Conservation (phyloP, 139 green algal species). For the Cymbomonas tetramitiformis region DNA sequence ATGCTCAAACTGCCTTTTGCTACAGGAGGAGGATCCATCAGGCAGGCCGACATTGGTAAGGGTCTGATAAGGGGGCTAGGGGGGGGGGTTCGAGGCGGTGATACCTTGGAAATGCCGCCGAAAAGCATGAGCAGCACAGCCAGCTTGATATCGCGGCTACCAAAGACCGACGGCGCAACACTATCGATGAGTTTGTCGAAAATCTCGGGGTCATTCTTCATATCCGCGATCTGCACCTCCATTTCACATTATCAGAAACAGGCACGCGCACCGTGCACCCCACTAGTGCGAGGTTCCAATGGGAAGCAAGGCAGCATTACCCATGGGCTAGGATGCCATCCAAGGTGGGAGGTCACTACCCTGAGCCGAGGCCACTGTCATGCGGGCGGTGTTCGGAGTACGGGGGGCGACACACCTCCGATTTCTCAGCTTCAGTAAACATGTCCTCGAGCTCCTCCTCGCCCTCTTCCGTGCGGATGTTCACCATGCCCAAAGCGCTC, state of each 20-base stretch:
- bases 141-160: slow-evolving; percentile 80
- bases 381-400: too few relatives aligned
- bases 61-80: neutral
- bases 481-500: slow-evolving; percentile 45
- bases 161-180: slow-evolving; percentile 88
- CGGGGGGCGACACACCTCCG: too few relatives aligned
- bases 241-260: too few relatives aligned
- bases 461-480: slow-evolving; percentile 57
- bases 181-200: slow-evolving; percentile 44
- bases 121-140: slow-evolving; percentile 89
- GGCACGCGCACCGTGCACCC: slow-evolving; percentile 42
- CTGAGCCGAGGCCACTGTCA: too few relatives aligned
- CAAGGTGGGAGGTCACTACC: too few relatives aligned
- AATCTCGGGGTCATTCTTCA: slow-evolving; percentile 40
- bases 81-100: slow-evolving; percentile 20
- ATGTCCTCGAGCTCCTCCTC: slow-evolving; percentile 40
- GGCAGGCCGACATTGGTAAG: neutral
- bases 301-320: too few relatives aligned
- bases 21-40: neutral
- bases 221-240: slow-evolving; percentile 24
- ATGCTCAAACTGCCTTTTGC: neutral
- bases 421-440: slow-evolving; percentile 36
- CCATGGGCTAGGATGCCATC: too few relatives aligned
- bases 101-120: slow-evolving; percentile 80
- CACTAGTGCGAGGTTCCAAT: too few relatives aligned